Evolutionary conservation across 192 early-diverging fungal genomes (phyloP), one percentile per base, ranked within the genome.

Genomic region (Coemansia sp.): DNA sequence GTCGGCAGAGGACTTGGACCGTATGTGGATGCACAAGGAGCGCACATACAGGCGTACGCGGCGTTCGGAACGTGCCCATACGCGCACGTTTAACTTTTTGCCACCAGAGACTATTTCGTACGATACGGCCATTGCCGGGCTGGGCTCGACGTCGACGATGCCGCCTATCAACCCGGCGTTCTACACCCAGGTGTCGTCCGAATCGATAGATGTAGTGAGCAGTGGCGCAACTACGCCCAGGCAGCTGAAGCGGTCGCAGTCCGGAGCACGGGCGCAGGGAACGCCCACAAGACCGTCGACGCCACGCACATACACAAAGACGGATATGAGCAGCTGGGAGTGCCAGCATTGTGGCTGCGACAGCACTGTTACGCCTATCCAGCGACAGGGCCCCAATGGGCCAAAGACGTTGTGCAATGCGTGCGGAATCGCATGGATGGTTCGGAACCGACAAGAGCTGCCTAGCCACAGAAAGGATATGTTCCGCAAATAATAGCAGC

Each of bases 321-420:
- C 73, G 16, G 75, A 82, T 50, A 31, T 75, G 32, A 66, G 67
- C 22, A 74, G 59, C 56, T 82, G 80, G 80, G 75, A 76, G 56
- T 82, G 80, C 42, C 50, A 82, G 71, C 80, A 82, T 38, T 82
- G 80, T 32, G 80, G 80, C 20, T 77, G 74, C 55, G 67, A 73
- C 33, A 73, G 74, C 49, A 64, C 63, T 18, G 64, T 79, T 18
- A 82, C 80, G 32, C 80, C 80, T 6, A 82, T 76, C 59, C 80
- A 74, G 82, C 76, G 86, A 29, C 80, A 80, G 38, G 86, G 86
- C 0, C 86, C 86, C 14, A 84, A 85, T 45, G 86, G 86, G 8
- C 81, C 86, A 38, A 88, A 88, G 66, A 86, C 85, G 10, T 68
- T 88, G 45, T 88, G 86, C 63, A 88, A 88, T 72, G 86, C 86